These are phyloP conservation scores for Calonectria hawksworthii DNA, from an alignment of 2,329 filamentous ascomycete genomes.

Conservation along the genomic window DNA sequence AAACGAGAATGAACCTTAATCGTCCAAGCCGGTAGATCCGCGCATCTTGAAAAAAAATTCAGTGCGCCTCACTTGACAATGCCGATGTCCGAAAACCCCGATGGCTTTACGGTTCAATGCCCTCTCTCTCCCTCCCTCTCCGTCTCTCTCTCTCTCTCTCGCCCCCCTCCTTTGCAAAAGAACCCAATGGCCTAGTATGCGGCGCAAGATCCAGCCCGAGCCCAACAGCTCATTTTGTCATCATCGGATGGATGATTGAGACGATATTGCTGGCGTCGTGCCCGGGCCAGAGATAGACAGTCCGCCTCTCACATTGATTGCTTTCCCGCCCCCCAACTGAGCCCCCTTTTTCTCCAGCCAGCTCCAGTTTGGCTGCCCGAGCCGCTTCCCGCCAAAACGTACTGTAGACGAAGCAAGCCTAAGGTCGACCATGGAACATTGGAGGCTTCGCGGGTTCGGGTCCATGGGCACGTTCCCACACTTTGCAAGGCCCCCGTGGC, in stretches of 20 bases:
- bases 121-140: background rate
- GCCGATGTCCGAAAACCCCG: background rate
- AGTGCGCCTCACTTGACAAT: background rate
- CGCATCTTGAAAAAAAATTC: background rate
- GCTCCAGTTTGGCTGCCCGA: constrained; percentile 1
- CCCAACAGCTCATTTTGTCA: background rate
- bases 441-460: constrained; percentile 1
- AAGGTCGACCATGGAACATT: background rate
- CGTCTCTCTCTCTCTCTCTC: background rate
- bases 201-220: constrained; percentile 16
- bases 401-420: constrained; percentile 10
- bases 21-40: constrained; percentile 2
- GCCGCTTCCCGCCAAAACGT: constrained; percentile 8
- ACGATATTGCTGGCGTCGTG: background rate
- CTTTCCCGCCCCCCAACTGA: background rate
- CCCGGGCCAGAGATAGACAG: constrained; percentile 1
- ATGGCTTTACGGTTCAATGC: background rate
- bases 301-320: constrained; percentile 11
- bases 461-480: constrained; percentile 4
- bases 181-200: background rate
- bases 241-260: constrained; percentile 6
- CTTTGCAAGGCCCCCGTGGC: background rate
- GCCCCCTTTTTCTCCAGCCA: background rate
- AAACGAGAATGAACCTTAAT: background rate
- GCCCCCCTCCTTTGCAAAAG: background rate